Evolutionary conservation across 2,329 filamentous ascomycete genomes (phyloP), one percentile per base, ranked within the genome.

Genomic region (Leptoxyphium fumago): DNA sequence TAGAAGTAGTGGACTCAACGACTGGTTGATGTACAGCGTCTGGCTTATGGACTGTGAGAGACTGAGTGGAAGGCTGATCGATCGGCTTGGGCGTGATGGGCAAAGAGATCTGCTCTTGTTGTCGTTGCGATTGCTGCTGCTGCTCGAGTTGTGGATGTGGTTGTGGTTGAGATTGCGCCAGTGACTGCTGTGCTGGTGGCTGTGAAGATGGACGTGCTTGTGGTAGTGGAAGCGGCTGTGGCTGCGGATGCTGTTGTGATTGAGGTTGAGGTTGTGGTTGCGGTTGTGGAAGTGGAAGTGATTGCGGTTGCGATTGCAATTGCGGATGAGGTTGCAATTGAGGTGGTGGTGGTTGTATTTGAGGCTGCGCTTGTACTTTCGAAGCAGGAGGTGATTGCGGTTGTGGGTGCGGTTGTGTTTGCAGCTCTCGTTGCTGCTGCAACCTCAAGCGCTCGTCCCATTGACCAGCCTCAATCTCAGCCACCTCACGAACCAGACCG

Each of bases 381-480:
- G 32, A 36, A 15, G 32, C 32, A 36, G 32, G 32, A 36, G 32
- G 13, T 26, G 21, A 26, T 26, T 26, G 21, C 7, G 21, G 7
- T 26, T 26, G 21, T 3, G 9, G 9, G 3, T 36, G 32, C 4
- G 11, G 5, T 13, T 13, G 32, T 36, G 32, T 15, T 13, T 13
- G 4, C 15, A 15, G 9, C 5, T 13, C 32, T 13, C 13, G 32
- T 5, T 13, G 13, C 11, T 36, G 11, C 43, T 52, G 49, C 40
- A 66, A 46, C 44, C 57, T 55, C 5, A 28, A 40, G 13, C 38
- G 38, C 18, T 72, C 65, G 48, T 77, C 71, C 61, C 66, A 70
- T 43, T 72, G 68, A 39, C 73, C 74, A 55, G 72, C 70, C 59
- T 88, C 77, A 41, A 91, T 72, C 46, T 78, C 72, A 34, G 70